Evolutionary conservation across 495 filamentous ascomycete genomes (phyloP).

Genomic region (Penicillium samsonianum): DNA sequence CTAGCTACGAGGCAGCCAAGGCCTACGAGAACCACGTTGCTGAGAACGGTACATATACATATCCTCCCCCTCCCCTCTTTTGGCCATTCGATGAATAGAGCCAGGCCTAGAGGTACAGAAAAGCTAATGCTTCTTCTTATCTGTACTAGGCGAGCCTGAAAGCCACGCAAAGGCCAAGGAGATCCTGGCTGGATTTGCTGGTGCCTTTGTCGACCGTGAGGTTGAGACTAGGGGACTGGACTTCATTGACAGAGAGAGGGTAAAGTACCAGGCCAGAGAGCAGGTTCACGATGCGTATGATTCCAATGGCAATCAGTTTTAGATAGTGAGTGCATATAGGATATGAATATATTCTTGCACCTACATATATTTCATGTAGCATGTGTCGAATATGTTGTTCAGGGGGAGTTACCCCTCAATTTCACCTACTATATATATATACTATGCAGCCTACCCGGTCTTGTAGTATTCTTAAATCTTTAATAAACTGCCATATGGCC

Average conservation of each 20-base stretch:
- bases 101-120: not conserved
- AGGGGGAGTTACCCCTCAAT: not conserved
- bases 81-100: not conserved
- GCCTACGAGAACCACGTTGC: constrained; percentile 67
- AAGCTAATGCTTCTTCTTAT: not conserved
- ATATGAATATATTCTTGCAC: not conserved
- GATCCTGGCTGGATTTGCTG: constrained; percentile 66
- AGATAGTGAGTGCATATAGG: not conserved
- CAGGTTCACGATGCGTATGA: constrained; percentile 26
- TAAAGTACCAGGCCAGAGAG: constrained; percentile 60
- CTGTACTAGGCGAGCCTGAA: constrained; percentile 57
- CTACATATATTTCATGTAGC: not conserved
- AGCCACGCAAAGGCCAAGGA: constrained; percentile 72
- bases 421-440: not conserved
- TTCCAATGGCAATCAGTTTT: not conserved
- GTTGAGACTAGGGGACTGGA: constrained; percentile 70
- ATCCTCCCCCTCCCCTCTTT: not conserved
- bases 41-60: constrained; percentile 51
- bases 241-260: constrained; percentile 64
- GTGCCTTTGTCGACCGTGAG: constrained; percentile 70
- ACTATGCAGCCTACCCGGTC: not conserved
- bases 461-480: not conserved
- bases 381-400: not conserved
- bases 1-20: constrained; percentile 73
- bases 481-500: not conserved